These are phyloP conservation scores for Blepharisma japonicum DNA, from an alignment of 73 alveolate genomes.

Conservation along the genomic window DNA sequence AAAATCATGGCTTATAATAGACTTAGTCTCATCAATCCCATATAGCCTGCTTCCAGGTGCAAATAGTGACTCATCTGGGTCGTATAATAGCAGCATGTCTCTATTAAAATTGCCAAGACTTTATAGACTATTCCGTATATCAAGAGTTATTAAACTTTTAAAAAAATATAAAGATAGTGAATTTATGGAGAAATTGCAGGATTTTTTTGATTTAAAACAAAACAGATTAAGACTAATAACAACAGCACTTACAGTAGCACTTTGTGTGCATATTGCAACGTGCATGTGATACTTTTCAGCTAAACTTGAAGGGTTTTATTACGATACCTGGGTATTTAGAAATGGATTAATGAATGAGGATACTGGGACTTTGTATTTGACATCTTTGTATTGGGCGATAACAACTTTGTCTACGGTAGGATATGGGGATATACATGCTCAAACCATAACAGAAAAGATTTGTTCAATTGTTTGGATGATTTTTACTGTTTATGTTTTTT, in stretches of 20 bases:
- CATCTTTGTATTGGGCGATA: constrained; percentile 64
- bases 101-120: constrained; percentile 58
- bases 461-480: constrained; percentile 65
- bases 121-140: constrained; percentile 51
- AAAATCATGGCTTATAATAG: constrained; percentile 57
- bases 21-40: constrained; percentile 48
- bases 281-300: constrained; percentile 81
- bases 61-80: constrained; percentile 15
- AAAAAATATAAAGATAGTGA: constrained; percentile 35
- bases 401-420: constrained; percentile 71
- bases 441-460: constrained; percentile 44
- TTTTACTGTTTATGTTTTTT: constrained; percentile 68
- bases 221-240: constrained; percentile 55
- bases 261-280: constrained; percentile 61
- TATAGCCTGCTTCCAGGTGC: constrained; percentile 29
- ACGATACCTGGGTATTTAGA: constrained; percentile 77
- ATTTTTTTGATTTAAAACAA: constrained; percentile 41
- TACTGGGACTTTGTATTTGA: constrained; percentile 32
- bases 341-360: constrained; percentile 22
- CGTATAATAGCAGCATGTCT: constrained; percentile 36
- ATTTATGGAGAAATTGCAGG: constrained; percentile 37
- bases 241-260: constrained; percentile 35
- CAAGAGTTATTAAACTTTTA: constrained; percentile 46
- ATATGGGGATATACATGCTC: constrained; percentile 65
- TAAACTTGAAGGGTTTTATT: constrained; percentile 63